These are phyloP conservation scores for Phyllosticta citrichinensis DNA, from an alignment of 2,329 filamentous ascomycete genomes.

Conservation along the genomic window DNA sequence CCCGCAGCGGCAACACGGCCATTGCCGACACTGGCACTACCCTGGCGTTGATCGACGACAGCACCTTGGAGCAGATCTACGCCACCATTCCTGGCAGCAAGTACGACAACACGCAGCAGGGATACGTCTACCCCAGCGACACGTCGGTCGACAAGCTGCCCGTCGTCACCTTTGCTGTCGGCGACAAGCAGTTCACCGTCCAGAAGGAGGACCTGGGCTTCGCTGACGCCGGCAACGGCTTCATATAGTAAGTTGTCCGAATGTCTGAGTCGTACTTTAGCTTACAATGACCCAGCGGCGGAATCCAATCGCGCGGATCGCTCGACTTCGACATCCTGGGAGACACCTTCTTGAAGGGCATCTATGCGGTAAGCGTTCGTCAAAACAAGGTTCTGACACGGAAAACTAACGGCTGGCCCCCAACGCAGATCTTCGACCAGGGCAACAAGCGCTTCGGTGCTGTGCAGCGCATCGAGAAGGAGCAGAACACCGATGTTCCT, in stretches of 20 bases:
- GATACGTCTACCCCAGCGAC: constrained; percentile 51
- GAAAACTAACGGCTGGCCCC: not conserved
- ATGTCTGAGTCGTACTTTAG: too few species aligned
- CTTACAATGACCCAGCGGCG: constrained; percentile 35
- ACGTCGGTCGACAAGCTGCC: constrained; percentile 47
- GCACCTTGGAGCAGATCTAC: constrained; percentile 53
- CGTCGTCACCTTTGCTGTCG: constrained; percentile 52
- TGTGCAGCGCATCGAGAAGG: constrained; percentile 39
- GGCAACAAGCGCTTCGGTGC: constrained; percentile 50
- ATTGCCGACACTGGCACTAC: constrained; percentile 66
- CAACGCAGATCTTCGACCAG: constrained; percentile 47
- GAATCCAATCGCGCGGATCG: constrained; percentile 53
- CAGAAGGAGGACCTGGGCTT: constrained; percentile 56
- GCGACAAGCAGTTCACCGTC: constrained; percentile 48
- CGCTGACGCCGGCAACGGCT: constrained; percentile 43
- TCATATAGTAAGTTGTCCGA: constrained; percentile 31
- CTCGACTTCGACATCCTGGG: constrained; percentile 54
- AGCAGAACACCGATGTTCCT: constrained; percentile 17
- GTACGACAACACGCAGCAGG: constrained; percentile 45
- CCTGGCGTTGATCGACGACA: constrained; percentile 54
- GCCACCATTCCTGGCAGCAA: constrained; percentile 49
- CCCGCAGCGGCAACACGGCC: constrained; percentile 48
- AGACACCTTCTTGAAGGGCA: constrained; percentile 52
- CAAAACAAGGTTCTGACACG: constrained; percentile 21
- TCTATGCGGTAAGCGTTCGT: constrained; percentile 40